These are phyloP conservation scores for Cryphonectria naterciae DNA, from an alignment of 2,329 filamentous ascomycete genomes.

Conservation along the genomic window DNA sequence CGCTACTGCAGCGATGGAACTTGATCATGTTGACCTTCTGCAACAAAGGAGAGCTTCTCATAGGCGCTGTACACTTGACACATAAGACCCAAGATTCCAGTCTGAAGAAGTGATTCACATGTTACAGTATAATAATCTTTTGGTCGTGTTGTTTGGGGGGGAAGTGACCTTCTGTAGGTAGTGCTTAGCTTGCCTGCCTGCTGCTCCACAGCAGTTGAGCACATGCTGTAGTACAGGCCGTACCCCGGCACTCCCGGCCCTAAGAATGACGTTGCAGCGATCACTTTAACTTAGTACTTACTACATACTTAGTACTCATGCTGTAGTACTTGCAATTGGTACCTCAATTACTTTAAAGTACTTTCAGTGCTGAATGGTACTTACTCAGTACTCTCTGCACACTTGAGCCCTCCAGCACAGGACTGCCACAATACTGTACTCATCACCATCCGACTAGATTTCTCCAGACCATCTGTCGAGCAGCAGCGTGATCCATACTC, in stretches of 20 bases:
- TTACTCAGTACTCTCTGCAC: neutral
- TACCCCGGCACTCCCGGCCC: neutral
- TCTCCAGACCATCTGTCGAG: neutral
- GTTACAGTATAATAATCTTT: neutral
- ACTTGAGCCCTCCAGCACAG: neutral
- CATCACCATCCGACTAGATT: neutral
- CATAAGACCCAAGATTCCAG: neutral
- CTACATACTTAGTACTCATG: neutral
- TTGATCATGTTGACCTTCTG: slow-evolving; percentile 23
- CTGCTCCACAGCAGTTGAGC: neutral
- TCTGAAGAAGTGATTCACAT: neutral
- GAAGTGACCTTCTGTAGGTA: slow-evolving; percentile 3
- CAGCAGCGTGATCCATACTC: neutral
- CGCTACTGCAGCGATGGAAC: neutral
- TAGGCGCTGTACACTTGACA: neutral
- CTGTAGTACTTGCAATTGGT: neutral
- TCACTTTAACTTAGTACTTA: neutral
- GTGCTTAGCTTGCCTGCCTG: slow-evolving; percentile 2
- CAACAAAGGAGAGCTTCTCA: neutral
- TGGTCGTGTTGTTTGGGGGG: neutral
- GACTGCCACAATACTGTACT: neutral
- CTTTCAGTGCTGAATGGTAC: neutral
- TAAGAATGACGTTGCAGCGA: slow-evolving; percentile 5
- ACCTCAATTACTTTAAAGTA: neutral
- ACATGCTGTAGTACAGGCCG: neutral